Evolutionary conservation across 208 protist genomes (phyloP).

Genomic region (Naegleria gruberi): DNA sequence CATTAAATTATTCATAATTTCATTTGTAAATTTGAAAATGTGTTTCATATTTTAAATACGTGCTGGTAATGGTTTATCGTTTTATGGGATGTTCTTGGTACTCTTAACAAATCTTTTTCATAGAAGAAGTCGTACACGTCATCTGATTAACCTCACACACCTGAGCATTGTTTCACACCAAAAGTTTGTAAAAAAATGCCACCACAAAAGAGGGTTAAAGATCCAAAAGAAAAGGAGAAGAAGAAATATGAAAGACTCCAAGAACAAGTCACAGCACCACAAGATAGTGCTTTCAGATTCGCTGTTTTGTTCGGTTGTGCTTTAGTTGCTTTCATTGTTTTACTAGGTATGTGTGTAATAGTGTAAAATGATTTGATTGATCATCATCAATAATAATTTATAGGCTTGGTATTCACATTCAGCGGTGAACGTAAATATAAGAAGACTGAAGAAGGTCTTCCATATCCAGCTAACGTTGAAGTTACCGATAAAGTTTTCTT

Average conservation of each 20-base stretch:
- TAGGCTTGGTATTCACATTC: not conserved
- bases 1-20: no score
- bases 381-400: not conserved
- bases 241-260: not conserved
- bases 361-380: not conserved
- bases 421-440: not conserved
- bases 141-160: no score
- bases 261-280: not conserved
- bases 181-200: not conserved
- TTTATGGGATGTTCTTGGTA: no score
- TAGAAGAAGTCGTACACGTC: no score
- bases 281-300: not conserved
- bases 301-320: not conserved
- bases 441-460: conserved; percentile 6
- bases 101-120: no score
- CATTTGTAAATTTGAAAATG: no score
- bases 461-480: not conserved
- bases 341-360: not conserved
- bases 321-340: not conserved
- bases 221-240: not conserved
- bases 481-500: conserved; percentile 3
- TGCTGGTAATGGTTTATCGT: no score
- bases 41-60: no score
- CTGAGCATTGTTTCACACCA: no score
- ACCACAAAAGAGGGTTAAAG: not conserved